Evolutionary conservation across 495 filamentous ascomycete genomes (phyloP).

Genomic region (Pseudevernia furfuracea): DNA sequence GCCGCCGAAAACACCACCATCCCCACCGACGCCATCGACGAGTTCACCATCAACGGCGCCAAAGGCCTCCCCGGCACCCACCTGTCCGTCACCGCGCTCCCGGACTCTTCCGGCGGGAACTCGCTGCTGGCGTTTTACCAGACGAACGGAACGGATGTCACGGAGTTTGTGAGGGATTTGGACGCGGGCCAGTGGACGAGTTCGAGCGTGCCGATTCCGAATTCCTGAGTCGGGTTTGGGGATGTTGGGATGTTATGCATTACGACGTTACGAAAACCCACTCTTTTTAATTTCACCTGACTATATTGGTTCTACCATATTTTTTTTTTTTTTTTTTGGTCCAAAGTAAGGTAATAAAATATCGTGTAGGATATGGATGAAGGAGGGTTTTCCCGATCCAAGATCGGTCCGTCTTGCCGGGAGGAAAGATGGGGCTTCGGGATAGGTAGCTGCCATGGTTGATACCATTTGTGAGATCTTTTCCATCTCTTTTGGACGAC

Average conservation of each 20-base stretch:
- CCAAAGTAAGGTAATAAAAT: too few species aligned
- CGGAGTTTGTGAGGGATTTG: slow-evolving; percentile 24
- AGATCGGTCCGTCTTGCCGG: background rate
- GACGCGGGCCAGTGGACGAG: slow-evolving; percentile 25
- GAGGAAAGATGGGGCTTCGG: background rate
- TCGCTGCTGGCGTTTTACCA: slow-evolving; percentile 24
- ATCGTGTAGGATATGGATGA: slow-evolving; percentile 1
- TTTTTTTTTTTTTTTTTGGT: too few species aligned
- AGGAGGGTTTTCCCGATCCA: background rate
- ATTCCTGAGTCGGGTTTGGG: background rate
- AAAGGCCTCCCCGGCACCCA: slow-evolving; percentile 23
- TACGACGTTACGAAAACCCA: background rate
- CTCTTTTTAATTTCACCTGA: slow-evolving; percentile 6
- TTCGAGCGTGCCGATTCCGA: slow-evolving; percentile 22
- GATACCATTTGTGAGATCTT: too few species aligned
- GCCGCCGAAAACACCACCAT: slow-evolving; percentile 22
- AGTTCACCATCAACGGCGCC: slow-evolving; percentile 23
- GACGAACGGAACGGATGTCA: slow-evolving; percentile 23
- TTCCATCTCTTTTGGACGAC: too few species aligned
- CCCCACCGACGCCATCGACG: slow-evolving; percentile 8
- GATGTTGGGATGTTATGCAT: background rate
- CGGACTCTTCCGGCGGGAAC: slow-evolving; percentile 17
- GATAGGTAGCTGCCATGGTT: background rate
- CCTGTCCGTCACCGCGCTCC: slow-evolving; percentile 23
- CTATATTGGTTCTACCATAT: background rate